Conservation (phyloP, 139 green algal genomes). For the Closterium sp. region DNA sequence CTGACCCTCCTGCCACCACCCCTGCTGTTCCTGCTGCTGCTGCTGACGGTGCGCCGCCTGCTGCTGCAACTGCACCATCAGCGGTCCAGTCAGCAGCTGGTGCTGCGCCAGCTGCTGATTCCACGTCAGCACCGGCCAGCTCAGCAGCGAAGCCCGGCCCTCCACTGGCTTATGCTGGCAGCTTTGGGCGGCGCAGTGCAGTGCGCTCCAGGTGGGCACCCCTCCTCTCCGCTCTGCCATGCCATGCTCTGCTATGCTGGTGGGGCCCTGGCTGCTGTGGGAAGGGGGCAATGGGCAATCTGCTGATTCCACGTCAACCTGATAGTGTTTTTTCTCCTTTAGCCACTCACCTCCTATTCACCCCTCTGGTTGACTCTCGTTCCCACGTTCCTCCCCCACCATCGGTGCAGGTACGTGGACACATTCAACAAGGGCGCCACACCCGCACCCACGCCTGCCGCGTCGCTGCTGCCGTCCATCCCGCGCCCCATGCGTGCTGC, state of each 20-base stretch:
- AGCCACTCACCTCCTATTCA: neutral
- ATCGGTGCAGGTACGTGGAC: neutral
- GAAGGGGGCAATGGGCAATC: too few species aligned
- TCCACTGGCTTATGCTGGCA: neutral
- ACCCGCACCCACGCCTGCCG: neutral
- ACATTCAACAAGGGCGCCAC: constrained; percentile 1
- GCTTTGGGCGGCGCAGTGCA: neutral
- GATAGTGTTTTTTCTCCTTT: neutral
- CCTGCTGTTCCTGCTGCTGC: neutral
- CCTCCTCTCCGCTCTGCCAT: neutral
- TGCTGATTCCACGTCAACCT: too few species aligned
- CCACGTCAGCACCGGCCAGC: neutral
- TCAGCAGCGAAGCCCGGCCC: neutral
- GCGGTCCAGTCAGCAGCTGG: neutral
- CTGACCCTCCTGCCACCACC: neutral
- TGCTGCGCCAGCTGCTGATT: neutral
- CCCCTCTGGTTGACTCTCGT: neutral
- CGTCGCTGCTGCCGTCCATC: neutral
- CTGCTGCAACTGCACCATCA: neutral
- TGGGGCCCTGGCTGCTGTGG: too few species aligned
- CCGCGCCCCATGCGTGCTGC: neutral
- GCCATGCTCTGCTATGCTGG: too few species aligned
- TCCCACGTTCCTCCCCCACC: neutral
- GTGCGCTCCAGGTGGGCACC: neutral
- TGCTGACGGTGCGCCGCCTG: neutral